phyloP scores from a whole-genome alignment of 108 stramenopile genomes.

The Cyclotella cryptica region DNA sequence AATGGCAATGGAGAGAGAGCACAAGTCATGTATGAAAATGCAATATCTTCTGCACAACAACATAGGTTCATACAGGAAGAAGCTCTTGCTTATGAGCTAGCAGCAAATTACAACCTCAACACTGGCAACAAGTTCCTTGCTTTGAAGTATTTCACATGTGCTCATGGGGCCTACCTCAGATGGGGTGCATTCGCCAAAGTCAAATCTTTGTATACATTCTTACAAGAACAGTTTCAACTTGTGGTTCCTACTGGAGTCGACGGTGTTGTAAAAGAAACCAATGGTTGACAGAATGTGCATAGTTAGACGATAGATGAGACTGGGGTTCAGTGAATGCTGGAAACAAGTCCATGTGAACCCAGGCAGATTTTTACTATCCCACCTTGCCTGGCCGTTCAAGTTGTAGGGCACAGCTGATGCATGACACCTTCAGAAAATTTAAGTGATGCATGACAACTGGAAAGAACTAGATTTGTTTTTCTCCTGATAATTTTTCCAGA shows the following conservation, averaged over 20 bases:
- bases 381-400: no score
- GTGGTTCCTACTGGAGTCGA: not conserved
- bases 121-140: not conserved
- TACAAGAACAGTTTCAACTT: not conserved
- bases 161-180: conserved; percentile 29
- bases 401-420: no score
- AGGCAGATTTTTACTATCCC: no score
- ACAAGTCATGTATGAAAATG: conserved; percentile 2
- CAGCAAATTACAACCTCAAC: conserved; percentile 10
- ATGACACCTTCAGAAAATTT: no score
- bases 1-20: conserved; percentile 11
- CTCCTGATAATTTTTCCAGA: no score
- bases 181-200: conserved; percentile 41
- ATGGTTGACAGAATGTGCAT: no score
- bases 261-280: no score
- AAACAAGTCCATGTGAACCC: no score
- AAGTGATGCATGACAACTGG: no score
- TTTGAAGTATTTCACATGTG: conserved; percentile 14
- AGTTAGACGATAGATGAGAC: no score
- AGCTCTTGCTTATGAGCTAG: conserved; percentile 26
- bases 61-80: conserved; percentile 26
- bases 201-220: conserved; percentile 13
- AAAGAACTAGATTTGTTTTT: no score
- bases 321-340: no score
- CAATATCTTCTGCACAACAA: conserved; percentile 6